A percentile compares a stretch with the other conserved stretches of the same genome.
Conservation (phyloP, 2,329 filamentous ascomycete genomes). For the Fusarium pseudograminearum region DNA sequence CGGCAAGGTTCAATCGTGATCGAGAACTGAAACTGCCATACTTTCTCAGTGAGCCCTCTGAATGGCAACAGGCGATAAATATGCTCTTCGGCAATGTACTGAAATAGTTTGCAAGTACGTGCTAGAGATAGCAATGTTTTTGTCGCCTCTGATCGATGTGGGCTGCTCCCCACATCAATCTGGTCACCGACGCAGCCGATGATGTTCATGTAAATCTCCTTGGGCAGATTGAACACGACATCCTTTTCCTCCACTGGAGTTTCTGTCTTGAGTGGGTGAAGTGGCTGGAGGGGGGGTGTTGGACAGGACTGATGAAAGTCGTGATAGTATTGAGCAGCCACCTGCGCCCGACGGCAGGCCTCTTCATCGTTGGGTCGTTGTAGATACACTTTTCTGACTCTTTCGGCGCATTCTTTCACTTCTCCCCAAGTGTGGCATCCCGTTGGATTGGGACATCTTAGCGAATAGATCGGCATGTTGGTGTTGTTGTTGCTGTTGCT, state of each 20-base stretch:
- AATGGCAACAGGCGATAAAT: background rate
- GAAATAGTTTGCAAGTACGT: constrained; percentile 1
- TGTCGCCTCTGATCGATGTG: background rate
- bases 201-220: constrained; percentile 17
- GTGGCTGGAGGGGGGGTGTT: background rate
- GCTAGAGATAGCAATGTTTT: constrained; percentile 22
- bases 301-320: background rate
- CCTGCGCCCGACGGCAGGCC: constrained; percentile 6
- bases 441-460: too few species aligned
- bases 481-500: background rate
- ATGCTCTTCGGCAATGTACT: constrained; percentile 1
- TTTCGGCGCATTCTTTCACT: background rate
- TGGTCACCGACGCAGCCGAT: background rate
- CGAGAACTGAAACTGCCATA: background rate
- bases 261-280: accelerated
- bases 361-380: constrained; percentile 4
- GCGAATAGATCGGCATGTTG: background rate
- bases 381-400: background rate
- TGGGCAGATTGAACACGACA: background rate
- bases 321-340: background rate
- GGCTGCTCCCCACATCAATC: background rate
- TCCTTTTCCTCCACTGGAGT: background rate
- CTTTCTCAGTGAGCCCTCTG: accelerated
- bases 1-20: constrained; percentile 23
- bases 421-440: accelerated